Conservation (phyloP, 2,329 filamentous ascomycete genomes). For the Hymenoscyphus fraxineus region DNA sequence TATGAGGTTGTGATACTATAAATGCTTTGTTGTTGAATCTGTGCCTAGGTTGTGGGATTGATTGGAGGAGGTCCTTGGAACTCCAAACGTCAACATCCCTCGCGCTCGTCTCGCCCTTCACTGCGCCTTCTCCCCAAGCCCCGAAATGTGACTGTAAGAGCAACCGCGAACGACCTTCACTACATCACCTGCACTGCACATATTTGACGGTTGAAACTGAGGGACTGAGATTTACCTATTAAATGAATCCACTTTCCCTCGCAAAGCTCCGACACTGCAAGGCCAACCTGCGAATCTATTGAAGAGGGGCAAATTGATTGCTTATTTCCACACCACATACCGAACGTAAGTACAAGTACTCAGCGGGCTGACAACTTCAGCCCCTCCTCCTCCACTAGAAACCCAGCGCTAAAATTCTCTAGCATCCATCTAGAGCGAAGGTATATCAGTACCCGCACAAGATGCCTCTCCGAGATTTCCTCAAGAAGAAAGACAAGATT, state of each 20-base stretch:
- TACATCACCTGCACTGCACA: conserved; percentile 1
- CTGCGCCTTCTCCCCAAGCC: background rate
- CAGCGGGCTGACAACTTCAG: conserved; percentile 7
- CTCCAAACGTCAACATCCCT: conserved; percentile 6
- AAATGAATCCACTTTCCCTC: conserved; percentile 17
- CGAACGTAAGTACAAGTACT: background rate
- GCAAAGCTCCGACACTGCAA: conserved; percentile 21
- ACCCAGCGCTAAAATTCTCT: background rate
- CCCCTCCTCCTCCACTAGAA: background rate
- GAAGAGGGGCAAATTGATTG: conserved; percentile 14
- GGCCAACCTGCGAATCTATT: conserved; percentile 24
- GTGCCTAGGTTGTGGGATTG: background rate
- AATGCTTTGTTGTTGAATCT: background rate
- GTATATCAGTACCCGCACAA: conserved; percentile 24
- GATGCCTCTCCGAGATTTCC: conserved; percentile 57
- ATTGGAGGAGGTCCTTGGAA: background rate
- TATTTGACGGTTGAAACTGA: background rate
- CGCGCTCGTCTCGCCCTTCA: conserved; percentile 8
- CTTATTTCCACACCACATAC: conserved; percentile 10
- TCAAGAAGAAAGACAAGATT: conserved; percentile 60
- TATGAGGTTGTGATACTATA: background rate
- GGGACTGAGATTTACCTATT: no score
- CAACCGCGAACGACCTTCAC: conserved; percentile 18
- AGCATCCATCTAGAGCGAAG: background rate
- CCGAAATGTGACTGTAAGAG: conserved; percentile 10